These are phyloP conservation scores for Leccinellum luteum DNA, from an alignment of 768 basidiomycete species.

Conservation along the genomic window DNA sequence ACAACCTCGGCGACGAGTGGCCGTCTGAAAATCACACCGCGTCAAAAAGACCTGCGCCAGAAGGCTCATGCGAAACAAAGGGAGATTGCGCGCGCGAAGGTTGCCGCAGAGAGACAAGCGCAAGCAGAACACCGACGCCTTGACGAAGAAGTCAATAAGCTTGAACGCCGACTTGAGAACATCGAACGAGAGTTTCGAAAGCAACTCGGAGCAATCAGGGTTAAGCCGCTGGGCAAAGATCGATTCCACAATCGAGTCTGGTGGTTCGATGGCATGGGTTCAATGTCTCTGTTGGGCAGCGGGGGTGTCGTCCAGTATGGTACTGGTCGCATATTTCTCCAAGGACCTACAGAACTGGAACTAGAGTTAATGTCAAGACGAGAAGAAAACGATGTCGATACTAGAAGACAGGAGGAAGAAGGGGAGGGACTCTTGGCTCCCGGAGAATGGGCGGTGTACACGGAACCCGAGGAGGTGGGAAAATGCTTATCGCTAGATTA, in stretches of 20 bases:
- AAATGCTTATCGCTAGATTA: background rate
- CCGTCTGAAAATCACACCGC: slow-evolving; percentile 43
- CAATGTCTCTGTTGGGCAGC: slow-evolving; percentile 71
- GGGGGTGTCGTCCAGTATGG: slow-evolving; percentile 83
- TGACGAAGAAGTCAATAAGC: slow-evolving; percentile 83
- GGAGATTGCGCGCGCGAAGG: slow-evolving; percentile 74
- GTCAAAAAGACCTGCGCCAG: slow-evolving; percentile 51
- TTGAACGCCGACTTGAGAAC: slow-evolving; percentile 76
- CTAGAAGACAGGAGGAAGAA: slow-evolving; percentile 72
- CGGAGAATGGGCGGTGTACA: slow-evolving; percentile 91
- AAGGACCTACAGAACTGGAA: slow-evolving; percentile 87
- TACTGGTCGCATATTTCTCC: slow-evolving; percentile 87
- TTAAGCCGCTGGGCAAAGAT: slow-evolving; percentile 87
- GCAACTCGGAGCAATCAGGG: slow-evolving; percentile 77
- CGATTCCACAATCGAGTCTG: slow-evolving; percentile 94
- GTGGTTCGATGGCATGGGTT: slow-evolving; percentile 99
- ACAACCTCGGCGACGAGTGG: slow-evolving; percentile 44
- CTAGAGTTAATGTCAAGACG: slow-evolving; percentile 63
- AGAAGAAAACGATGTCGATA: slow-evolving; percentile 50
- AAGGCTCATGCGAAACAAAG: slow-evolving; percentile 73
- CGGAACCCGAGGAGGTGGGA: slow-evolving; percentile 79
- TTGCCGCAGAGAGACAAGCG: slow-evolving; percentile 77
- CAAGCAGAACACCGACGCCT: slow-evolving; percentile 79
- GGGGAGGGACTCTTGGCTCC: slow-evolving; percentile 70
- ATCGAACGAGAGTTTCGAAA: slow-evolving; percentile 96